Evolutionary conservation across 805 yeast species (phyloP).

Genomic region (Maudiozyma turicensis): DNA sequence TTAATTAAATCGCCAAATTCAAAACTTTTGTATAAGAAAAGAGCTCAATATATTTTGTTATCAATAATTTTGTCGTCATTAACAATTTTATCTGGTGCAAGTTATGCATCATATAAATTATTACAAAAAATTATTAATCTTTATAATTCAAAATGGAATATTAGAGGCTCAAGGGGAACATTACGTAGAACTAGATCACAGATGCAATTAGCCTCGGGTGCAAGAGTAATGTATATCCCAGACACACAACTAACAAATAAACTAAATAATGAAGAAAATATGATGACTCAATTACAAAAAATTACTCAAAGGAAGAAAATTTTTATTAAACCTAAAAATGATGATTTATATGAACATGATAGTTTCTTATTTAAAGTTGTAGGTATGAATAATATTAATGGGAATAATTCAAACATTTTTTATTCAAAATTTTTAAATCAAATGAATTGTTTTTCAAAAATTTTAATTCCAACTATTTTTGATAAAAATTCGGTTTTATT

Average conservation of each 20-base stretch:
- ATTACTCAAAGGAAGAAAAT: slow-evolving; percentile 16
- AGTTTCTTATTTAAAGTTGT: slow-evolving; percentile 21
- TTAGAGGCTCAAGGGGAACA: slow-evolving; percentile 1
- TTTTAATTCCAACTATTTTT: slow-evolving; percentile 65
- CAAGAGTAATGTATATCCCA: slow-evolving; percentile 26
- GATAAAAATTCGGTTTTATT: slow-evolving; percentile 60
- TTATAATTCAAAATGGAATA: slow-evolving; percentile 8
- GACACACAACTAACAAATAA: slow-evolving; percentile 13
- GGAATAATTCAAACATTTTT: slow-evolving; percentile 25
- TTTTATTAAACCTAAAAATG: slow-evolving; percentile 23
- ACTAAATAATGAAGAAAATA: neutral
- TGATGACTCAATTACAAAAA: neutral
- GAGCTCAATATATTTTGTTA: slow-evolving; percentile 18
- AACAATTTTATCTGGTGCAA: slow-evolving; percentile 12
- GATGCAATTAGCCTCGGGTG: slow-evolving; percentile 22
- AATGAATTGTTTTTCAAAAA: slow-evolving; percentile 64
- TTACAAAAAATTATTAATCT: slow-evolving; percentile 7
- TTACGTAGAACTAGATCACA: slow-evolving; percentile 25
- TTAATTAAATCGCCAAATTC: slow-evolving; percentile 16
- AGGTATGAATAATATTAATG: slow-evolving; percentile 17
- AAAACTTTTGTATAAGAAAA: slow-evolving; percentile 14
- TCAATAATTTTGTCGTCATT: slow-evolving; percentile 14
- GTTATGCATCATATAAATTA: slow-evolving; percentile 11
- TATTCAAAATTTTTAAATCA: slow-evolving; percentile 65
- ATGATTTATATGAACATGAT: slow-evolving; percentile 27